Evolutionary conservation across 2,329 filamentous ascomycete species (phyloP).

Genomic region (Amylocarpus encephaloides): DNA sequence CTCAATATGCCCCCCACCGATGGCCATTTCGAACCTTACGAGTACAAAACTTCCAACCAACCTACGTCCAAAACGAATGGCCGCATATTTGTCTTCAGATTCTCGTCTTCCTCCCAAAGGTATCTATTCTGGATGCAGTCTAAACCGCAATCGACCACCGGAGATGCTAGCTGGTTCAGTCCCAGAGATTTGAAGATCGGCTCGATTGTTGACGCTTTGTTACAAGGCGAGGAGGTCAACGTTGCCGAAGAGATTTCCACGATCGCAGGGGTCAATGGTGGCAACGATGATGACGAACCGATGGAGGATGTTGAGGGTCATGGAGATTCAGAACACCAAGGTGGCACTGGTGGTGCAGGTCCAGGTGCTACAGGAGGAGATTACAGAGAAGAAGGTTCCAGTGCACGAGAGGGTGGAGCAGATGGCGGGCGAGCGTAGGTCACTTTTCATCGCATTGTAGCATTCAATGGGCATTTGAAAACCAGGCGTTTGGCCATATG

Average conservation of each 20-base stretch:
- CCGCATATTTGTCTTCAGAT: slow-evolving; percentile 89
- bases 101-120: slow-evolving; percentile 83
- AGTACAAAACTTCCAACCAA: slow-evolving; percentile 57
- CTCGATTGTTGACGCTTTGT: slow-evolving; percentile 73
- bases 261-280: slow-evolving; percentile 46
- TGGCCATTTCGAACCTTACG: slow-evolving; percentile 79
- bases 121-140: slow-evolving; percentile 97
- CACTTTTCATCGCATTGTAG: slow-evolving; percentile 27
- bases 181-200: slow-evolving; percentile 80
- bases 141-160: slow-evolving; percentile 66
- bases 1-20: slow-evolving; percentile 91
- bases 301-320: slow-evolving; percentile 72
- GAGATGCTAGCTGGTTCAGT: slow-evolving; percentile 72
- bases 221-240: slow-evolving; percentile 86
- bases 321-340: slow-evolving; percentile 53
- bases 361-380: slow-evolving; percentile 86
- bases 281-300: slow-evolving; percentile 65
- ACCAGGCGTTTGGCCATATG: slow-evolving; percentile 28
- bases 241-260: slow-evolving; percentile 65
- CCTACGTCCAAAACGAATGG: slow-evolving; percentile 67
- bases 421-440: slow-evolving; percentile 99
- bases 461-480: slow-evolving; percentile 26
- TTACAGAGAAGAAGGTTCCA: slow-evolving; percentile 81
- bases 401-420: slow-evolving; percentile 83
- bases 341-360: slow-evolving; percentile 73